Conservation (phyloP, 2,329 filamentous ascomycete genomes). For the Bisporella sp. region DNA sequence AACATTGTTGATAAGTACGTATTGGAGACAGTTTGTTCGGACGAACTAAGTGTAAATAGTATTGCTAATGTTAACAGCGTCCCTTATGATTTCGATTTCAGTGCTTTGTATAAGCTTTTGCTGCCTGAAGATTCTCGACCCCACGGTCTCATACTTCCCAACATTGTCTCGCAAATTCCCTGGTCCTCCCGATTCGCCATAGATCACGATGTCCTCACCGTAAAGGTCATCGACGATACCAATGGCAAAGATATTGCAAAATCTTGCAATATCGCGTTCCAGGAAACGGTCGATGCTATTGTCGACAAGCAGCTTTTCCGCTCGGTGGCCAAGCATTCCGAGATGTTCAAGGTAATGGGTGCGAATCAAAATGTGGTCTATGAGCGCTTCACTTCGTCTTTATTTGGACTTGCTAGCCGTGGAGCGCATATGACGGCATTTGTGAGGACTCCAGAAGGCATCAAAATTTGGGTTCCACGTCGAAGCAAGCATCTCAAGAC, state of each 20-base stretch:
- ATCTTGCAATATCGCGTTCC: constrained; percentile 32
- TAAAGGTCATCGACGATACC: constrained; percentile 22
- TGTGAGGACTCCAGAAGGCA: constrained; percentile 32
- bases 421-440: constrained; percentile 63
- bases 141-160: constrained; percentile 43
- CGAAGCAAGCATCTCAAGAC: constrained; percentile 60
- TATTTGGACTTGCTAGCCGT: constrained; percentile 61
- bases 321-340: constrained; percentile 34
- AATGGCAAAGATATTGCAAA: constrained; percentile 16
- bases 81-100: constrained; percentile 8
- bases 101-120: constrained; percentile 35
- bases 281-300: constrained; percentile 31
- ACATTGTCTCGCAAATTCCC: constrained; percentile 38
- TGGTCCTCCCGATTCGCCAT: constrained; percentile 36
- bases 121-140: constrained; percentile 37
- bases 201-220: constrained; percentile 20
- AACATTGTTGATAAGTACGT: neutral
- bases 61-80: neutral
- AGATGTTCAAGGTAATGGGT: constrained; percentile 28
- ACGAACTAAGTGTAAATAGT: neutral
- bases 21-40: neutral
- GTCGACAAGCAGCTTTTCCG: constrained; percentile 25
- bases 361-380: constrained; percentile 4
- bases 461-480: constrained; percentile 66
- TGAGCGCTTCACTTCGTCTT: constrained; percentile 13